Evolutionary conservation across 495 filamentous ascomycete species (phyloP).

Genomic region (Penicillium soppii): DNA sequence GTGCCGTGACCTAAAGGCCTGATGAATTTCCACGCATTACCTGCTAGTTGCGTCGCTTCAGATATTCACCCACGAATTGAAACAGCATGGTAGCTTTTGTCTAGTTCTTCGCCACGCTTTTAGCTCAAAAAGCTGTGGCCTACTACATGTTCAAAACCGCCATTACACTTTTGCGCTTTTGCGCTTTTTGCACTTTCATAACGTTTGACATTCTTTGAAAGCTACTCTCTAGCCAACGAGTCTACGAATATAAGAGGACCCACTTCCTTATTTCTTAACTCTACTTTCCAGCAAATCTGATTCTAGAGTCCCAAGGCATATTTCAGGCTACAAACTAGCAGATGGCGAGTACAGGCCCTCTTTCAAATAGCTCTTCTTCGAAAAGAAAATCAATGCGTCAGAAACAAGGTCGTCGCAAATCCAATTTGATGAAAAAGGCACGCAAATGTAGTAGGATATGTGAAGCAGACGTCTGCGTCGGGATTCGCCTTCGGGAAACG

Average conservation of each 20-base stretch:
- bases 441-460: conserved; percentile 2
- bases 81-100: background rate
- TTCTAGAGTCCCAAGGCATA: conserved; percentile 1
- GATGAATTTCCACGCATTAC: no score
- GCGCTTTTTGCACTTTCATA: conserved; percentile 1
- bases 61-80: background rate
- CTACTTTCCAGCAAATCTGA: conserved; percentile 2
- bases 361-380: conserved; percentile 4
- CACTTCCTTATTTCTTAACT: conserved; percentile 5
- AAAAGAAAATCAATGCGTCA: conserved; percentile 7
- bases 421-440: conserved; percentile 7
- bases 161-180: conserved; percentile 3
- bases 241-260: background rate
- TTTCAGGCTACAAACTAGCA: background rate
- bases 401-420: conserved; percentile 6
- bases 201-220: conserved; percentile 4
- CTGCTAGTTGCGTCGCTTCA: background rate
- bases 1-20: no score
- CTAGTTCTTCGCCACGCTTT: background rate
- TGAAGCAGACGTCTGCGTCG: conserved; percentile 6
- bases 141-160: background rate
- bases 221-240: conserved; percentile 1
- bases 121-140: background rate
- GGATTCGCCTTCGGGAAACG: no score
- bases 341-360: conserved; percentile 1